phyloP scores from a whole-genome alignment of 257 asterid genomes.

The Solanum lycopersicoides region DNA sequence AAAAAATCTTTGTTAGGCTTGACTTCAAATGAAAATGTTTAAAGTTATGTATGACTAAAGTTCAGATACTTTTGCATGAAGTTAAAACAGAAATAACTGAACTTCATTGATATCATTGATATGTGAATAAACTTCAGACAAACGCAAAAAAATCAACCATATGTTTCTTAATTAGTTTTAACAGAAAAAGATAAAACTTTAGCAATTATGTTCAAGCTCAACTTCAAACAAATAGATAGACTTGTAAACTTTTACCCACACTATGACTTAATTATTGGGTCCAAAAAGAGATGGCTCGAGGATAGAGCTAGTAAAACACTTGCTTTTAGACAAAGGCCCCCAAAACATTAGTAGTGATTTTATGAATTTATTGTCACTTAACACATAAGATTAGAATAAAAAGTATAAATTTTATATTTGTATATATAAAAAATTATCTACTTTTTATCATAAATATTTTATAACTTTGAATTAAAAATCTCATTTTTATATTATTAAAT shows the following conservation, averaged over 20 bases:
- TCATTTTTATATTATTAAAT: neutral
- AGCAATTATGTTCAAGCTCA: neutral
- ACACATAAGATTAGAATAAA: too few species aligned
- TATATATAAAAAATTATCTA: too few species aligned
- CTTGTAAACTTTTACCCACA: neutral
- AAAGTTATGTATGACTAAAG: neutral
- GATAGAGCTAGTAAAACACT: neutral
- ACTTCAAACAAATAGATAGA: neutral
- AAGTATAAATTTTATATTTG: too few species aligned
- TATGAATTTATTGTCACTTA: too few species aligned
- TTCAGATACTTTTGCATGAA: too few species aligned
- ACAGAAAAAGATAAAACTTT: neutral
- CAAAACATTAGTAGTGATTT: too few species aligned
- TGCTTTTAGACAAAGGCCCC: neutral
- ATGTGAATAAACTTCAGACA: too few species aligned
- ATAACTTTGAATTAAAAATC: neutral
- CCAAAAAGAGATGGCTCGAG: neutral
- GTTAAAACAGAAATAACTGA: too few species aligned
- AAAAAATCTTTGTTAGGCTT: neutral
- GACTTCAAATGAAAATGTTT: neutral
- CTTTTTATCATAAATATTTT: neutral
- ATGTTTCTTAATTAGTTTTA: neutral
- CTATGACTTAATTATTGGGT: neutral
- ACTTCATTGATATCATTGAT: too few species aligned
- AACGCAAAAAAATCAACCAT: neutral